Conservation (phyloP, 2,329 filamentous ascomycete species). For the Claviceps monticola region DNA sequence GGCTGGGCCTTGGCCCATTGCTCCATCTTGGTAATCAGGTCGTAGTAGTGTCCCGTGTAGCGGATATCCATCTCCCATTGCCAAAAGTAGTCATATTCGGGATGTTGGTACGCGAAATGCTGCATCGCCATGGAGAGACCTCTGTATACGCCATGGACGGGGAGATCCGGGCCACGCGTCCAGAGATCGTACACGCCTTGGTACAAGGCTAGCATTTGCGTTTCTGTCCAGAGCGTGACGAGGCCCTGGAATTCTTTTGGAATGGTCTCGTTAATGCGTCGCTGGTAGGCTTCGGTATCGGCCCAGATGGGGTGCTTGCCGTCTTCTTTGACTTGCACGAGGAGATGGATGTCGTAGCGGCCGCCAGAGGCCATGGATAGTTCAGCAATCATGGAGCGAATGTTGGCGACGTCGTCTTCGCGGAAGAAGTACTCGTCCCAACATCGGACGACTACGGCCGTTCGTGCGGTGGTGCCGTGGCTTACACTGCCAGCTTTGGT, state of each 20-base stretch:
- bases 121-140: conserved; percentile 91
- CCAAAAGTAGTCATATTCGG: conserved; percentile 86
- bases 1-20: conserved; percentile 60
- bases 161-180: conserved; percentile 48
- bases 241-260: conserved; percentile 80
- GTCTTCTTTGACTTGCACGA: conserved; percentile 74
- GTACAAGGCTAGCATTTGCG: conserved; percentile 84
- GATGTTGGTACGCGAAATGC: conserved; percentile 77
- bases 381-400: conserved; percentile 76
- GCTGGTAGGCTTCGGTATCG: conserved; percentile 52
- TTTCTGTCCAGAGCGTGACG: conserved; percentile 84
- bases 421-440: conserved; percentile 73
- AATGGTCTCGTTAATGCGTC: conserved; percentile 52
- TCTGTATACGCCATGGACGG: conserved; percentile 84
- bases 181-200: conserved; percentile 73
- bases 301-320: conserved; percentile 65
- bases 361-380: conserved; percentile 67
- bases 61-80: conserved; percentile 92
- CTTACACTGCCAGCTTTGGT: conserved; percentile 2
- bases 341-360: conserved; percentile 74
- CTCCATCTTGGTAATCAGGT: conserved; percentile 55
- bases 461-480: conserved; percentile 25
- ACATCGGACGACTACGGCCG: conserved; percentile 67
- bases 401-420: conserved; percentile 65
- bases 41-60: conserved; percentile 78